A percentile compares a stretch with the other conserved stretches of the same genome.
These are phyloP conservation scores for Cichorium intybus DNA, from an alignment of 140 eudicot species.

Conservation along the genomic window DNA sequence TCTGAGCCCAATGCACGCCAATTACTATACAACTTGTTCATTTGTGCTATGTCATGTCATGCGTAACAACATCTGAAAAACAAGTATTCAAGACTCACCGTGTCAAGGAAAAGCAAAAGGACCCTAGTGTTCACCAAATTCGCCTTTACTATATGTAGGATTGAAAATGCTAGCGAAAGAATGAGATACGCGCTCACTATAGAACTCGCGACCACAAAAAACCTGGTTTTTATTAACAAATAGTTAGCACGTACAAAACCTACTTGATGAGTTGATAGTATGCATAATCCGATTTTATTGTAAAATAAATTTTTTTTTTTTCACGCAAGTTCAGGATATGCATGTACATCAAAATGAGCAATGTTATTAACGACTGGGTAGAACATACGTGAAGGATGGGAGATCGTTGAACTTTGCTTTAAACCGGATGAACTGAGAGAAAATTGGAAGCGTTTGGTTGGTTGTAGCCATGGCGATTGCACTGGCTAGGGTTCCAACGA, in stretches of 20 bases:
- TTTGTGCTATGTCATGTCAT: no score
- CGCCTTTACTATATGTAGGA: constrained; percentile 56
- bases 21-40: no score
- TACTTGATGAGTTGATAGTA: no score
- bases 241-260: constrained; percentile 3
- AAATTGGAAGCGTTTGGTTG: constrained; percentile 70
- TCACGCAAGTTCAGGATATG: no score
- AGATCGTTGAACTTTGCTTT: constrained; percentile 72
- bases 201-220: constrained; percentile 83
- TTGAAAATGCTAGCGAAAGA: constrained; percentile 66
- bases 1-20: no score
- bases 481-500: constrained; percentile 62
- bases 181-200: constrained; percentile 59
- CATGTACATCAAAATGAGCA: no score
- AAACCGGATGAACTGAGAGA: constrained; percentile 72
- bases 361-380: not conserved
- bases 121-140: constrained; percentile 51
- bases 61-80: no score
- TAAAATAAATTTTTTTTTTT: no score
- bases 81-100: constrained; percentile 43
- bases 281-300: no score
- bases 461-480: constrained; percentile 93
- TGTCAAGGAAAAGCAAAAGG: constrained; percentile 65
- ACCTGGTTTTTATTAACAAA: constrained; percentile 51
- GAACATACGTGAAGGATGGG: constrained; percentile 75